A percentile compares a stretch with the other conserved stretches of the same genome.
Conservation (phyloP, 1,284 basidiomycete genomes). For the Cryptococcus jaspeensis region DNA sequence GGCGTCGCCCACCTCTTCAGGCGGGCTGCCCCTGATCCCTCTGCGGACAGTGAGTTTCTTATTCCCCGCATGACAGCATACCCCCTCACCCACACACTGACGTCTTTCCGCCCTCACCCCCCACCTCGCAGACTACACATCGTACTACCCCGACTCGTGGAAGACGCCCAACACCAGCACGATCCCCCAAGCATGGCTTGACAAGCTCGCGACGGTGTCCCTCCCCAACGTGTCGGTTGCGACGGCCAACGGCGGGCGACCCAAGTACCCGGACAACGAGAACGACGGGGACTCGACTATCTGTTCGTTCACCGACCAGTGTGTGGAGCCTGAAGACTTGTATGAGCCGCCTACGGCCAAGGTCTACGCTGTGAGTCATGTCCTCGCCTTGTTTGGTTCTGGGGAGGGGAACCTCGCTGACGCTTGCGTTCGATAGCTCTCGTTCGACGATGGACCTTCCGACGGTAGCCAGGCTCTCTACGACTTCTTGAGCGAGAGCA, state of each 20-base stretch:
- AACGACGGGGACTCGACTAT: constrained; percentile 30
- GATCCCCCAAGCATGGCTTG: constrained; percentile 41
- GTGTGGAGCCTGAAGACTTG: constrained; percentile 30
- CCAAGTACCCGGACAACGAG: constrained; percentile 27
- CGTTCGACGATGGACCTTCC: constrained; percentile 58
- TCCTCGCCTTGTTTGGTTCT: neutral
- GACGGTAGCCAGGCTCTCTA: constrained; percentile 55
- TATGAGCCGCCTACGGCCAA: constrained; percentile 35
- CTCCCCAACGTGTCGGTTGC: constrained; percentile 32
- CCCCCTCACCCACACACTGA: neutral
- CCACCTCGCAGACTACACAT: constrained; percentile 21
- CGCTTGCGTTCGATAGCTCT: constrained; percentile 24
- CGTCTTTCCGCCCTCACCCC: neutral
- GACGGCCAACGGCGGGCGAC: constrained; percentile 32
- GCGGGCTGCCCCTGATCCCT: neutral
- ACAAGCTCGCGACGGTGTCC: constrained; percentile 32
- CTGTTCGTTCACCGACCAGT: constrained; percentile 41
- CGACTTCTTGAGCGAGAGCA: constrained; percentile 54
- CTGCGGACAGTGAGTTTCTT: neutral
- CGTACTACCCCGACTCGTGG: constrained; percentile 35
- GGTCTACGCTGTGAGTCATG: constrained; percentile 36
- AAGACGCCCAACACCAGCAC: constrained; percentile 23
- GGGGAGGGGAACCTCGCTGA: constrained; percentile 8
- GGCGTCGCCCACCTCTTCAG: constrained; percentile 21
- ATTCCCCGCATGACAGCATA: too few relatives aligned